These are phyloP conservation scores for Clonostachys chloroleuca DNA, from an alignment of 2,329 filamentous ascomycete species.

Conservation along the genomic window DNA sequence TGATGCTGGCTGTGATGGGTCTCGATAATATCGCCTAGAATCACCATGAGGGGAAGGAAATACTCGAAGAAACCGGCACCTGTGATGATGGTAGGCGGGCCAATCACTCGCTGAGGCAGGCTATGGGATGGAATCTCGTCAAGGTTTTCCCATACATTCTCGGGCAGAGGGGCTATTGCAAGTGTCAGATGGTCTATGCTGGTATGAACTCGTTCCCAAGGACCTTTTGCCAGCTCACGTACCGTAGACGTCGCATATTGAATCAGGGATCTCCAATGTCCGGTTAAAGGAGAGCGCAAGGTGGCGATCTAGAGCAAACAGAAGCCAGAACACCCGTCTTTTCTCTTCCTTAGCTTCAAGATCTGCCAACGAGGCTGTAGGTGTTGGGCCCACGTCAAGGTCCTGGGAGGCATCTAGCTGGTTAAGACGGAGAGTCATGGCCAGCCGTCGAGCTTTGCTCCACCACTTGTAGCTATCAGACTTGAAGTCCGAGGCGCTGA, in stretches of 20 bases:
- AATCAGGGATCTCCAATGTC: constrained; percentile 36
- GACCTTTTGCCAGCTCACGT: neutral
- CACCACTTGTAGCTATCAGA: constrained; percentile 42
- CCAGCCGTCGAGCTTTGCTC: constrained; percentile 33
- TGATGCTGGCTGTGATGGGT: constrained; percentile 37
- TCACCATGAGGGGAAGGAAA: constrained; percentile 42
- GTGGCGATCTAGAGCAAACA: constrained; percentile 41
- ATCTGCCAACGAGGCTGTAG: constrained; percentile 9
- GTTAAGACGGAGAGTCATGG: constrained; percentile 27
- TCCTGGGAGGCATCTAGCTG: constrained; percentile 27
- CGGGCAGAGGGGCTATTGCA: constrained; percentile 27
- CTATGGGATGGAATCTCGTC: constrained; percentile 19
- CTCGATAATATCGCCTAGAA: constrained; percentile 43
- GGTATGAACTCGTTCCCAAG: neutral
- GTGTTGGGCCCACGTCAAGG: neutral
- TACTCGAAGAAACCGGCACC: constrained; percentile 43
- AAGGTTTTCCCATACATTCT: constrained; percentile 31
- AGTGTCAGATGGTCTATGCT: neutral
- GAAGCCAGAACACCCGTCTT: constrained; percentile 40
- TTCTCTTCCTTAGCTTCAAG: constrained; percentile 40
- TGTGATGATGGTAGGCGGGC: constrained; percentile 29
- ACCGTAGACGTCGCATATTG: constrained; percentile 36
- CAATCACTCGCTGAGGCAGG: constrained; percentile 24
- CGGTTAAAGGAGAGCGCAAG: constrained; percentile 40
- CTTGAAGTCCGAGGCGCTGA: constrained; percentile 43